phyloP scores from a whole-genome alignment of 306 rosid genomes.

The Ziziphus jujuba region DNA sequence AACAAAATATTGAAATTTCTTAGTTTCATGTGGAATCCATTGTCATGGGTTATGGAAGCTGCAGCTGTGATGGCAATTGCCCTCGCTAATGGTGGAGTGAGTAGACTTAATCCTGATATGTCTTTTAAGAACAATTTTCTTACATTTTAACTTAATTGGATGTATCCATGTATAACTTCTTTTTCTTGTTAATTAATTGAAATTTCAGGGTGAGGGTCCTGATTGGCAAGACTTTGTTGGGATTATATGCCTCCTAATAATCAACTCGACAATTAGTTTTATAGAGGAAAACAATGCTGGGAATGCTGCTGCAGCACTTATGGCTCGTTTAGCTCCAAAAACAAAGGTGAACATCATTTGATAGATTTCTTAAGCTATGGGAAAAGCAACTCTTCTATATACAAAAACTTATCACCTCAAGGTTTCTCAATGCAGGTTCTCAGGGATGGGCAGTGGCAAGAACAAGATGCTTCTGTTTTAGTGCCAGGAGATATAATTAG shows the following conservation, averaged over 20 bases:
- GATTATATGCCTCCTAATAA: slow-evolving; percentile 61
- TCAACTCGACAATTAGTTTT: slow-evolving; percentile 89
- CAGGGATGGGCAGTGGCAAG: slow-evolving; percentile 85
- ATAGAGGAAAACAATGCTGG: slow-evolving; percentile 91
- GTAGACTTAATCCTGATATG: slow-evolving; percentile 24
- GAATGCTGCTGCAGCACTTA: slow-evolving; percentile 78
- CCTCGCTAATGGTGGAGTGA: slow-evolving; percentile 91
- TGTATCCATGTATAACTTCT: not conserved
- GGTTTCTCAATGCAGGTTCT: slow-evolving; percentile 58
- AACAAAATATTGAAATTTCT: slow-evolving; percentile 75
- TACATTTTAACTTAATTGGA: not conserved
- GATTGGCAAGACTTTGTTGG: slow-evolving; percentile 95
- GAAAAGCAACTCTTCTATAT: not conserved
- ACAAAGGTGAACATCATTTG: slow-evolving; percentile 47
- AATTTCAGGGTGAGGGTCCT: slow-evolving; percentile 78
- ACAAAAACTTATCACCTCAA: not conserved
- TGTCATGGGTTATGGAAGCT: slow-evolving; percentile 98
- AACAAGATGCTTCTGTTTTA: slow-evolving; percentile 70
- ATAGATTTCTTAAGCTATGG: slow-evolving; percentile 9
- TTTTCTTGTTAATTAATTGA: slow-evolving; percentile 18
- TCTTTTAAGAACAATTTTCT: slow-evolving; percentile 2
- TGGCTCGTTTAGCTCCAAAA: slow-evolving; percentile 86
- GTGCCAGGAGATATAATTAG: slow-evolving; percentile 88
- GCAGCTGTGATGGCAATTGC: slow-evolving; percentile 85
- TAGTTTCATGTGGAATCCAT: slow-evolving; percentile 89